phyloP scores from a whole-genome alignment of 2,329 filamentous ascomycete genomes.

The Hymenoscyphus fraxineus region DNA sequence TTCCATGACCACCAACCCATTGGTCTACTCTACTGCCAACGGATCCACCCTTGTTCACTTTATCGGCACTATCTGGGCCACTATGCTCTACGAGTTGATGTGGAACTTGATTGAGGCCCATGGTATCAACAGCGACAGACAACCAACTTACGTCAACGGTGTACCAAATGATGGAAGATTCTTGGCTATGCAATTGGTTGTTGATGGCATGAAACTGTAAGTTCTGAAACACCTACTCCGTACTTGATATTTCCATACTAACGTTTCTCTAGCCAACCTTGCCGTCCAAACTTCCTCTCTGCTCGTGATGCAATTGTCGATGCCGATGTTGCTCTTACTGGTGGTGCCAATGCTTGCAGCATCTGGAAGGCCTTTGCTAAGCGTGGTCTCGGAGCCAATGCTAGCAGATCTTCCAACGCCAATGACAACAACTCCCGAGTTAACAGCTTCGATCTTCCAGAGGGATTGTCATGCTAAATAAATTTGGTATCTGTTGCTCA shows the following conservation, averaged over 20 bases:
- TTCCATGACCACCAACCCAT: slow-evolving; percentile 45
- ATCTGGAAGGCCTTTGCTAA: slow-evolving; percentile 56
- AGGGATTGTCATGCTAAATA: slow-evolving; percentile 34
- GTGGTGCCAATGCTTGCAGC: slow-evolving; percentile 47
- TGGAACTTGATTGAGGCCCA: slow-evolving; percentile 56
- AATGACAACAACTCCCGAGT: slow-evolving; percentile 11
- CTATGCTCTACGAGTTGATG: slow-evolving; percentile 51
- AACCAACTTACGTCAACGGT: slow-evolving; percentile 42
- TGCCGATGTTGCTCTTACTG: slow-evolving; percentile 49
- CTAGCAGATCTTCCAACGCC: slow-evolving; percentile 9
- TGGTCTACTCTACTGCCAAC: slow-evolving; percentile 46
- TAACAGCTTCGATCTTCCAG: slow-evolving; percentile 15
- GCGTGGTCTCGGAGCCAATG: slow-evolving; percentile 45
- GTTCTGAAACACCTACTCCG: slow-evolving; percentile 9
- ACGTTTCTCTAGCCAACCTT: slow-evolving; percentile 42
- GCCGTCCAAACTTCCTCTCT: slow-evolving; percentile 50
- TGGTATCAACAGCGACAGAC: slow-evolving; percentile 44
- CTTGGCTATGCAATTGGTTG: slow-evolving; percentile 39
- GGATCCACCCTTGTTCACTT: slow-evolving; percentile 40
- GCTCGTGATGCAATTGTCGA: slow-evolving; percentile 54
- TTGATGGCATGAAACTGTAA: slow-evolving; percentile 47
- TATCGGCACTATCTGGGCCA: slow-evolving; percentile 51
- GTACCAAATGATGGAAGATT: slow-evolving; percentile 52
- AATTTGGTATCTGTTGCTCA: slow-evolving; percentile 33
- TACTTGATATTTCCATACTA: not conserved